Evolutionary conservation across 768 basidiomycete genomes (phyloP), one percentile per base, ranked within the genome.

Genomic region (Tylopilus sp.): DNA sequence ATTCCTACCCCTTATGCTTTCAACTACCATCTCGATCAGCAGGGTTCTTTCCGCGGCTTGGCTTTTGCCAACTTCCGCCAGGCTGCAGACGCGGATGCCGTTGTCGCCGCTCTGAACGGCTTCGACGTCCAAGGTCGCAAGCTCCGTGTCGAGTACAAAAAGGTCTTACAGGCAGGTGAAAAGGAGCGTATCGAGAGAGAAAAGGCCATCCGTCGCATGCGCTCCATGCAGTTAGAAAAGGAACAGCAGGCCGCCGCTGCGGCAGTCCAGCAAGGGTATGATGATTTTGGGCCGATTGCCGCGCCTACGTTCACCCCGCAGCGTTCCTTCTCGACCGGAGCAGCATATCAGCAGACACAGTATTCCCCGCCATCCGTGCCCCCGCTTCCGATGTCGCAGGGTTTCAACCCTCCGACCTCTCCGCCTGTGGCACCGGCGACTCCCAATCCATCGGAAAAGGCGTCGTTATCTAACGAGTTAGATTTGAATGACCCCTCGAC

Each of bases 1-100:
- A 95, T 98, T 66, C 95, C 95, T 53, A 89, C 94, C 13, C 97
- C 97, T 35, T 98, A 98, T 71, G 97, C 97, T 25, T 99, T 99
- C 81, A 99, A 99, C 73, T 99, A 98, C 69, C 97, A 99, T 69
- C 83, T 95, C 64, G 95, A 98, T 72, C 91, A 92, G 61, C 86
- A 90, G 64, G 95, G 95, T 60, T 86, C 91, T 39, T 99, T 99
- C 80, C 87, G 97, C 54, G 97, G 97, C 18, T 73, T 99, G 47
- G 97, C 97, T 12, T 99, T 99, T 69, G 97, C 97, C 66, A 99
- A 99, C 70, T 99, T 98, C 74, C 85, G 95, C 48, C 88, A 90
- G 59, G 73, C 94, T 10, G 79, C 74, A 0, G 97, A 99, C 62
- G 97, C 97, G 0, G 94, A 95, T 62, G 90, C 93, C 15, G 94